Evolutionary conservation across 2,329 filamentous ascomycete genomes (phyloP), one percentile per base, ranked within the genome.

Genomic region (Calonectria pseudoreteaudii): DNA sequence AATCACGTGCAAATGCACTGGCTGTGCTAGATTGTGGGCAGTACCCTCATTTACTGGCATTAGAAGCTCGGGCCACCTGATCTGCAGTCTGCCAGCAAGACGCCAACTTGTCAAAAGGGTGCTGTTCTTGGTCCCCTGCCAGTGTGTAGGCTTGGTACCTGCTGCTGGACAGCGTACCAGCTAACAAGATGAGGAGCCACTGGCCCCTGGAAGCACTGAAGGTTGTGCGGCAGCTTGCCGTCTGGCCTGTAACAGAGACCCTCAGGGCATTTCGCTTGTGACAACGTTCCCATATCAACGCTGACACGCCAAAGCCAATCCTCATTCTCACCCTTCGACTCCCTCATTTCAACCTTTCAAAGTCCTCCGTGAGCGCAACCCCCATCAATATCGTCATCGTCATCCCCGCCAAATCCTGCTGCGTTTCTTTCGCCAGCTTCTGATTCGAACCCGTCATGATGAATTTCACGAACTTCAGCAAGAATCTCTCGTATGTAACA

Each of bases 401-500:
- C 38, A 36, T 34, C 66, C n/a, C 52, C 23, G 47, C 34, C 58
- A 64, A 68, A 67, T 41, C 53, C 23, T 44, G 34, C 47, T 66
- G 53, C 28, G 18, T 44, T 41, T 65, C 50, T 71, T 64, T 71
- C 47, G 66, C 72, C 58, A 38, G 36, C 34, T 67, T 41, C n/a
- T n/a, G 47, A 65, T 53, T 38, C 53, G 52, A 70, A 64, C 44
- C 70, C 49, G 72, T 41, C 79, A 84, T 76, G 72, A 91, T 91
- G 90, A 90, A 91, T 80, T 91, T 91, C 86, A 90, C 90, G 83
- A 90, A 86, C 78, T 85, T 91, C 72, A 87, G 89, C 81, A 91
- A 89, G 82, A 88, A 86, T 82, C 82, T 91, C 81, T 88, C 86
- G 90, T 91, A 85, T 71, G 86, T 85, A 70, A 68, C 74, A 72